Base-by-base conservation (phyloP, 345 rosid genomes). In the Crucihimalaya himalaica region DNA sequence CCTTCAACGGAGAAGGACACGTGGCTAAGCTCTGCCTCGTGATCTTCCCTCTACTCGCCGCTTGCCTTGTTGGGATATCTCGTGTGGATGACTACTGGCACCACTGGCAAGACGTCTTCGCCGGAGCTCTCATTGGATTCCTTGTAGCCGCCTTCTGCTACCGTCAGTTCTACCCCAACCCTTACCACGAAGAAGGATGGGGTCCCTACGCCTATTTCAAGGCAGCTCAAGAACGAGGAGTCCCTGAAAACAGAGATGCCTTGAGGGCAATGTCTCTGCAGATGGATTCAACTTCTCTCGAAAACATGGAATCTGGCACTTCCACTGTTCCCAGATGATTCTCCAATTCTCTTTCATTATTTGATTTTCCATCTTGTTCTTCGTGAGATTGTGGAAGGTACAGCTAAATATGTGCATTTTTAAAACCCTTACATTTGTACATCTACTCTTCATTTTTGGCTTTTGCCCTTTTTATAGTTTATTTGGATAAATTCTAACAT, bases 11-110 rank as follows among this genome's bases (percentile, higher is more conserved):
- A 27, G 81, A 74, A 80, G 98, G 98, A 19, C 97, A 90, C 32
- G 83, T 90, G 11, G 90, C 92, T 5, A 93, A 88, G 79, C 88
- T 90, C 6, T 93, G 97, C 78, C 42, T 90, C 5, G 76, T 86
- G 11, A 13, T 88, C 53, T 75, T 86, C 40, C 98, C 97, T 20
- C 71, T 88, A 3, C 88, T 93, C 0, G 82, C 74, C 0, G 93
- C 97, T 54, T 81, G 90, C 37, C 97, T 93, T 3, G 89, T 93
- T 10, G 97, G 84, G 21, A 34, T 90, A 57, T 93, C 98, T 16
- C 90, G 97, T 19, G 95, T 93, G 25, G 92, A 87, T 79, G 96
- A 93, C 76, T 90, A 93, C 28, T 76, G 89, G 93, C 98, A 90
- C 57, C 97, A 93, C 19, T 93, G 97, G 98, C 86, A 88, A 51